Conservation (phyloP, 306 rosid species). For the Cucurbita pepo region DNA sequence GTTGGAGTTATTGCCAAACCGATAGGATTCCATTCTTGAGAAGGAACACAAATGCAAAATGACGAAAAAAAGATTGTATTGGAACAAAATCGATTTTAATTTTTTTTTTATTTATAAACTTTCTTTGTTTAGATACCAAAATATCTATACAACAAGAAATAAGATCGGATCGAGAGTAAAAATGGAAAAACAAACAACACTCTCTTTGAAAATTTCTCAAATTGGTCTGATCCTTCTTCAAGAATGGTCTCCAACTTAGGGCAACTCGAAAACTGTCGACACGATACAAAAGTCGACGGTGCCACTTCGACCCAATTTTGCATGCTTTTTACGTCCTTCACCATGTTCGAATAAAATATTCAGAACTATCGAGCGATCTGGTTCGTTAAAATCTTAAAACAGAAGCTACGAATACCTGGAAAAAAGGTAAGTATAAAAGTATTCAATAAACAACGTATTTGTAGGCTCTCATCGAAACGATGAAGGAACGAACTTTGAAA, state of each 20-base stretch:
- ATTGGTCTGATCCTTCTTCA: slow-evolving; percentile 25
- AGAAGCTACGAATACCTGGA: not conserved
- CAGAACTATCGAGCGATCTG: not conserved
- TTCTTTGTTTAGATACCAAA: not conserved
- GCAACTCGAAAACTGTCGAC: slow-evolving; percentile 5
- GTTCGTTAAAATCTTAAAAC: not conserved
- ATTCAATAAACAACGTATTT: no score
- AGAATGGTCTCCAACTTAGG: slow-evolving; percentile 46
- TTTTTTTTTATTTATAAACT: not conserved
- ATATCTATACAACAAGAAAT: not conserved
- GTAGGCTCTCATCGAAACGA: no score
- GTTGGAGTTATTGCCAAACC: no score
- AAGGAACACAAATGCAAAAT: not conserved
- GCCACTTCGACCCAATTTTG: slow-evolving; percentile 42
- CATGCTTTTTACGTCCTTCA: slow-evolving; percentile 19
- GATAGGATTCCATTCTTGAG: no score
- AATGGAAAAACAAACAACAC: not conserved
- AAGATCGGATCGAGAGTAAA: not conserved
- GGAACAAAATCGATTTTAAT: not conserved
- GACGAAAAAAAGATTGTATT: not conserved
- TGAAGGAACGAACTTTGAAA: no score
- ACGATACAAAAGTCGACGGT: slow-evolving; percentile 28
- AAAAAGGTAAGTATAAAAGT: no score
- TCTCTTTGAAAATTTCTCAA: not conserved
- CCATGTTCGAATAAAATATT: slow-evolving; percentile 10